Evolutionary conservation across 23 red algal genomes (phyloP).

Genomic region (Gracilariopsis chorda): DNA sequence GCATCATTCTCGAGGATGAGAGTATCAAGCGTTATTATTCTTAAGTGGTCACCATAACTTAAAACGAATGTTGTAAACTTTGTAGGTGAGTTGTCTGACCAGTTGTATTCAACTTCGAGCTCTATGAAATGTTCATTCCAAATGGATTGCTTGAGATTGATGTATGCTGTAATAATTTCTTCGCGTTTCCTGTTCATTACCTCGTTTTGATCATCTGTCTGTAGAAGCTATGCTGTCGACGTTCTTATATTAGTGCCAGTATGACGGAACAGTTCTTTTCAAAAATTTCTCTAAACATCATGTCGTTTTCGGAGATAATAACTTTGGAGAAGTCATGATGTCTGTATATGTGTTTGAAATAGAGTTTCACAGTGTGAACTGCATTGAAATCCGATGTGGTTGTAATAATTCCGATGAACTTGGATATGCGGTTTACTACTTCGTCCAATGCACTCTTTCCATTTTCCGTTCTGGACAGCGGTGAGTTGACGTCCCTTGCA

Average conservation of each 20-base stretch:
- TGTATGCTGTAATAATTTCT: not conserved
- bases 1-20: not conserved
- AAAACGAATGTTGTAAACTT: not conserved
- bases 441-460: not conserved
- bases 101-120: constrained; percentile 20
- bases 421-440: not conserved
- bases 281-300: constrained; percentile 17
- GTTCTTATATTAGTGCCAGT: not conserved
- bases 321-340: not conserved
- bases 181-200: constrained; percentile 35
- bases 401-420: not conserved
- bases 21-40: not conserved
- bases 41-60: not conserved
- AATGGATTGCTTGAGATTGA: not conserved
- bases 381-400: not conserved
- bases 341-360: not conserved
- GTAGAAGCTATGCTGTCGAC: not conserved
- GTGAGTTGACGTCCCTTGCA: no score
- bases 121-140: constrained; percentile 19
- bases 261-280: not conserved
- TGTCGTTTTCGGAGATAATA: not conserved
- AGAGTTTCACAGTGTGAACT: not conserved
- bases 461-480: not conserved
- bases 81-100: not conserved
- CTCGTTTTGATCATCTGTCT: constrained; percentile 12